Conservation (phyloP, 305 asterid genomes). For the Striga hermonthica region DNA sequence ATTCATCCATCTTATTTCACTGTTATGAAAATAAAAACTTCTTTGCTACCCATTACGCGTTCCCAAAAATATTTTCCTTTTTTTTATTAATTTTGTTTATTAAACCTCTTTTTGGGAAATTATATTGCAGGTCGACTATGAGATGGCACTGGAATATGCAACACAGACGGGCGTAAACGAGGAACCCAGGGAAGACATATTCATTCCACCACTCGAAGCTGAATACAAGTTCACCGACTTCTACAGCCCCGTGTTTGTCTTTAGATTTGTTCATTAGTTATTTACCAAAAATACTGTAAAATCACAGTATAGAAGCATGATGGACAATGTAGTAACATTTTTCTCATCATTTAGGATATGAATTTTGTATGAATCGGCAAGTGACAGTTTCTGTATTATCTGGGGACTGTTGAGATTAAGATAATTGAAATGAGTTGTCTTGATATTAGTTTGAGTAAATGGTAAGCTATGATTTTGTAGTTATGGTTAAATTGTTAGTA, state of each 20-base stretch:
- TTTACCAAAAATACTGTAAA: background rate
- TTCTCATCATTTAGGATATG: background rate
- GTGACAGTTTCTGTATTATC: too few relatives aligned
- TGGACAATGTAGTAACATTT: background rate
- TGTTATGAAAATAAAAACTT: background rate
- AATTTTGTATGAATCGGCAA: background rate
- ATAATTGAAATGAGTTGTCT: too few relatives aligned
- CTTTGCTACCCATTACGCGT: background rate
- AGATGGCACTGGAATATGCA: constrained; percentile 90
- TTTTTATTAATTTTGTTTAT: background rate
- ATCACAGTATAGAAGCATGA: too few relatives aligned
- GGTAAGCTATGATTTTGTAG: too few relatives aligned
- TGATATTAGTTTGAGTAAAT: too few relatives aligned
- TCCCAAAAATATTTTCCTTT: background rate
- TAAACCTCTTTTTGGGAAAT: background rate
- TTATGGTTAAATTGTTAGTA: too few relatives aligned
- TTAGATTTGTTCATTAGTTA: constrained; percentile 60
- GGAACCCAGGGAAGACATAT: constrained; percentile 73
- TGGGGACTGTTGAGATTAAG: too few relatives aligned
- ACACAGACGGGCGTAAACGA: constrained; percentile 82
- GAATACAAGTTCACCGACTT: constrained; percentile 49
- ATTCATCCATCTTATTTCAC: background rate
- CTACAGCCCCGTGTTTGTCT: constrained; percentile 56
- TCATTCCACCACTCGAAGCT: constrained; percentile 51
- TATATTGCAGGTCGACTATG: constrained; percentile 76